Conservation (phyloP, 2,329 filamentous ascomycete species). For the Fusarium solani-melongenae region DNA sequence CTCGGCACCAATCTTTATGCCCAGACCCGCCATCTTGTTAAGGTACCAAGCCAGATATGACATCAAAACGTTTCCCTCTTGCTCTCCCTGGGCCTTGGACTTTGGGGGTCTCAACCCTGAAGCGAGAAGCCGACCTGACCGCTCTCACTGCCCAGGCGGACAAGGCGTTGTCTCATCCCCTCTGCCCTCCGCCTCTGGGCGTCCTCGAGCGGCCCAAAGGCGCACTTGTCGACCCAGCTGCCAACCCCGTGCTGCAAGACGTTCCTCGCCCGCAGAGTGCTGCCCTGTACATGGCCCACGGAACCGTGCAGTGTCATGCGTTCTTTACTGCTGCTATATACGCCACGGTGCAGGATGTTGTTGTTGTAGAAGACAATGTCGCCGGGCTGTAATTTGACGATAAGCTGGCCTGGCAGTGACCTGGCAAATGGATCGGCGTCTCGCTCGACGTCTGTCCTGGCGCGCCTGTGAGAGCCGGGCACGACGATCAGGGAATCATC, state of each 20-base stretch:
- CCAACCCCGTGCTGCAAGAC: slow-evolving; percentile 81
- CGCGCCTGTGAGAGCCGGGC: slow-evolving; percentile 78
- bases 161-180: slow-evolving; percentile 71
- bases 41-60: slow-evolving; percentile 2
- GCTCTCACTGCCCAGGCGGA: slow-evolving; percentile 69
- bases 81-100: slow-evolving; percentile 44
- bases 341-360: slow-evolving; percentile 83
- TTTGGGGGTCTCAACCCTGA: slow-evolving; percentile 60
- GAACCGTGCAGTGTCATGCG: slow-evolving; percentile 79
- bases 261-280: slow-evolving; percentile 71
- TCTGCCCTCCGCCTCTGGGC: slow-evolving; percentile 63
- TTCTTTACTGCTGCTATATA: slow-evolving; percentile 69
- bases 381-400: slow-evolving; percentile 75
- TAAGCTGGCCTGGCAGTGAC: slow-evolving; percentile 70
- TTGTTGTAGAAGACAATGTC: slow-evolving; percentile 92
- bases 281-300: slow-evolving; percentile 70
- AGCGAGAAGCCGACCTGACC: slow-evolving; percentile 73
- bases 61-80: slow-evolving; percentile 15
- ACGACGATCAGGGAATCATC: slow-evolving; percentile 81
- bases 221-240: slow-evolving; percentile 69
- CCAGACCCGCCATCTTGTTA: not conserved
- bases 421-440: slow-evolving; percentile 72
- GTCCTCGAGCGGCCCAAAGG: slow-evolving; percentile 62
- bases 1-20: not conserved
- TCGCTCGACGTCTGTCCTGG: slow-evolving; percentile 77